Conservation (phyloP, 2,329 filamentous ascomycete species). For the Pyricularia sp. region DNA sequence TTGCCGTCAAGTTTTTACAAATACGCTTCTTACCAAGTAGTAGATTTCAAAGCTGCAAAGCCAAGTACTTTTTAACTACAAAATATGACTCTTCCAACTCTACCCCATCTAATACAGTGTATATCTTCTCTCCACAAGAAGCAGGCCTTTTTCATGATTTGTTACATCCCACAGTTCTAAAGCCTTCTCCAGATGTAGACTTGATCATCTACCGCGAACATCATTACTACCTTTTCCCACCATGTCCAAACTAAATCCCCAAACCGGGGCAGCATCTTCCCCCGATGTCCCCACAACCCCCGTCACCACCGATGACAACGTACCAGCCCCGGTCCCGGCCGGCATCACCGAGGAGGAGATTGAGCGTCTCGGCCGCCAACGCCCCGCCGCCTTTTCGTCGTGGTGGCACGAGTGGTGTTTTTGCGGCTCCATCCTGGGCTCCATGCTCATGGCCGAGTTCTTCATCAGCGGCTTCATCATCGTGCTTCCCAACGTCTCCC, state of each 20-base stretch:
- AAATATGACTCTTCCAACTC: background rate
- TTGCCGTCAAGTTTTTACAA: background rate
- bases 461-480: slow-evolving; percentile 70
- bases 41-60: background rate
- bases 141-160: background rate
- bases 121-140: background rate
- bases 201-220: background rate
- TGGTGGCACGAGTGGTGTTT: slow-evolving; percentile 51
- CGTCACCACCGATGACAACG: background rate
- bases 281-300: background rate
- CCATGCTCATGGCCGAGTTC: slow-evolving; percentile 59
- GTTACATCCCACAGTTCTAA: no score
- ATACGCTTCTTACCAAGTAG: background rate
- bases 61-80: background rate
- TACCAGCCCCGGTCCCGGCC: background rate
- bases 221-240: background rate
- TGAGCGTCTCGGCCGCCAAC: slow-evolving; percentile 52
- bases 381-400: slow-evolving; percentile 46
- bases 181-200: background rate
- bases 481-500: slow-evolving; percentile 53
- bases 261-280: background rate
- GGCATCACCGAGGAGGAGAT: slow-evolving; percentile 25
- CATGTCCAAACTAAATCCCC: background rate
- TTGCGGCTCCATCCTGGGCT: slow-evolving; percentile 50
- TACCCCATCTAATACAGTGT: background rate